A percentile compares a stretch with the other conserved stretches of the same genome.
Conservation (phyloP, 495 filamentous ascomycete genomes). For the Podospora pseudoanserina region DNA sequence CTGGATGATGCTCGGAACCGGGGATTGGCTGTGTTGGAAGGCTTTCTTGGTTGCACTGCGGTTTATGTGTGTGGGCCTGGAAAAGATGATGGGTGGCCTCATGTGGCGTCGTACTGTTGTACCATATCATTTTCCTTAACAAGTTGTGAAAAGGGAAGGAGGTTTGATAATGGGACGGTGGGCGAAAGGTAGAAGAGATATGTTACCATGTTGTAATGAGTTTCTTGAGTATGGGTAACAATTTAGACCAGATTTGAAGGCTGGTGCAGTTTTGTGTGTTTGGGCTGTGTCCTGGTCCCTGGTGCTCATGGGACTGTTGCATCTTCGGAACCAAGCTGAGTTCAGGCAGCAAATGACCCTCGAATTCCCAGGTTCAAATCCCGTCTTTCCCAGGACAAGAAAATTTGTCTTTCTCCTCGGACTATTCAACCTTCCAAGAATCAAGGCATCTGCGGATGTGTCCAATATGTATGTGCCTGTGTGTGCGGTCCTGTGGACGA, state of each 20-base stretch:
- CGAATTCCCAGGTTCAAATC: too few relatives aligned
- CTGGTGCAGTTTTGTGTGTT: background rate
- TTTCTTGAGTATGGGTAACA: background rate
- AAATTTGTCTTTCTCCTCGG: too few relatives aligned
- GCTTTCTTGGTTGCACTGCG: background rate
- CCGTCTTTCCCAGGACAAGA: too few relatives aligned
- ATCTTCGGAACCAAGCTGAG: too few relatives aligned
- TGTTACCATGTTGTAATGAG: background rate
- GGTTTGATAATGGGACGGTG: background rate
- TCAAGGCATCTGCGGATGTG: too few relatives aligned
- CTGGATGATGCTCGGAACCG: conserved; percentile 1
- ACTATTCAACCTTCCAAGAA: too few relatives aligned
- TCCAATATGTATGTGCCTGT: background rate
- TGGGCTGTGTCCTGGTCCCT: too few relatives aligned
- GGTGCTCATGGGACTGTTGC: too few relatives aligned
- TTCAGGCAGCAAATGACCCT: too few relatives aligned
- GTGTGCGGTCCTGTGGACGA: background rate
- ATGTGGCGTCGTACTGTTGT: background rate
- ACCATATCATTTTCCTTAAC: background rate
- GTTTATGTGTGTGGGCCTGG: background rate
- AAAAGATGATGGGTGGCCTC: background rate
- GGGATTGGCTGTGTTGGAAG: background rate
- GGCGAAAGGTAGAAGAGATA: background rate
- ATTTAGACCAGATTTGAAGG: background rate
- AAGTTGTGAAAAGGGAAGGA: background rate